Evolutionary conservation across 257 asterid genomes (phyloP).

Genomic region (Solanum piurae): DNA sequence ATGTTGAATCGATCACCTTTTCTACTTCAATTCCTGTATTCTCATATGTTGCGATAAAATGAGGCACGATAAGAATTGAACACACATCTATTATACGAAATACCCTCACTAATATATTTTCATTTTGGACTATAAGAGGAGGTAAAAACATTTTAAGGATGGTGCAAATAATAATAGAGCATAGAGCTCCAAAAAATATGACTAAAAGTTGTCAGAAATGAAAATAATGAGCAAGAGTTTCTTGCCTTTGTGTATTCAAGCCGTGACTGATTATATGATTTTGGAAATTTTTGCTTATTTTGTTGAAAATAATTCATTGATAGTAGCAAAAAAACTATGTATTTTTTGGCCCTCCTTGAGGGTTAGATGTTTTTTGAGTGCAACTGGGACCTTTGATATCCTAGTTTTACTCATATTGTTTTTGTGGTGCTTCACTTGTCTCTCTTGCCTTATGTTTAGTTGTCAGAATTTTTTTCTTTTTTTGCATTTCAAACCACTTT

Average conservation of each 20-base stretch:
- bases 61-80: not conserved
- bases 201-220: not conserved
- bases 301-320: not conserved
- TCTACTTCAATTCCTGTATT: not conserved
- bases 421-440: constrained; percentile 1
- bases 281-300: not conserved
- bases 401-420: not conserved
- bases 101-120: not conserved
- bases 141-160: not conserved
- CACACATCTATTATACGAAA: not conserved
- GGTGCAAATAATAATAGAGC: not conserved
- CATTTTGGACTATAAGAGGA: not conserved
- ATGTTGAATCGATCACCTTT: not conserved
- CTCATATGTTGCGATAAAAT: not conserved
- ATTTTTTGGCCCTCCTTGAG: not conserved
- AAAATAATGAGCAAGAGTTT: not conserved
- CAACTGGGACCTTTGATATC: not conserved
- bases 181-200: not conserved
- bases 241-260: not conserved
- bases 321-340: not conserved
- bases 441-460: constrained; percentile 12
- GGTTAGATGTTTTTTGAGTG: not conserved
- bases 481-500: constrained; percentile 14
- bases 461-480: constrained; percentile 23
- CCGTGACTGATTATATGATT: not conserved